Conservation (phyloP, 345 rosid species). For the Citrus unshiu region DNA sequence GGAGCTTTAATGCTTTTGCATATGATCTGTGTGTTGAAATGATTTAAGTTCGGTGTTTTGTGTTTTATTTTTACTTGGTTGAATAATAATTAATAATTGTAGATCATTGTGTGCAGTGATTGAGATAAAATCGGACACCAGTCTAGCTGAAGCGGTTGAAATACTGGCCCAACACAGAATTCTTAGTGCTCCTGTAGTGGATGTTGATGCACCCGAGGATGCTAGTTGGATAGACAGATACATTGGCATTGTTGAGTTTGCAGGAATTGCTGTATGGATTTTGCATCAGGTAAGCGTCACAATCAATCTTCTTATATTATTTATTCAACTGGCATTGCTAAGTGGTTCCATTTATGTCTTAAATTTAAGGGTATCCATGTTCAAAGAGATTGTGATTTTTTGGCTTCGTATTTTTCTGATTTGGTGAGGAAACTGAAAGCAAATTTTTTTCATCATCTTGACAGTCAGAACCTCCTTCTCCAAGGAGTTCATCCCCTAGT, state of each 20-base stretch:
- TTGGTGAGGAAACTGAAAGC: neutral
- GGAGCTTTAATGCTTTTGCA: slow-evolving; percentile 7
- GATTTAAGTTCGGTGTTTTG: neutral
- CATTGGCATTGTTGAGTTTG: slow-evolving; percentile 90
- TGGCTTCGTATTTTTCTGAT: neutral
- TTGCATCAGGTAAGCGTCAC: slow-evolving; percentile 69
- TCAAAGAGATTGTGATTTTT: neutral
- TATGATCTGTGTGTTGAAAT: neutral
- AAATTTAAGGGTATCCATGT: neutral
- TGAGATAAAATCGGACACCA: slow-evolving; percentile 80
- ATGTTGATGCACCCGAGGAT: slow-evolving; percentile 79
- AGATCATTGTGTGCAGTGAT: slow-evolving; percentile 39
- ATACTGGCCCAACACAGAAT: slow-evolving; percentile 61
- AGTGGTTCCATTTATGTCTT: neutral
- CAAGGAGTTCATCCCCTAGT: slow-evolving; percentile 56
- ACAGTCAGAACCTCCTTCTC: slow-evolving; percentile 95
- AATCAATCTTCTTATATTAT: neutral
- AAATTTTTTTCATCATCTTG: neutral
- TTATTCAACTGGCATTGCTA: neutral
- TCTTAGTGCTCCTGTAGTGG: slow-evolving; percentile 81
- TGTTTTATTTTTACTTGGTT: neutral
- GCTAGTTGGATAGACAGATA: slow-evolving; percentile 94
- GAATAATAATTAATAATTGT: neutral
- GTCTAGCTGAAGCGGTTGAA: slow-evolving; percentile 83
- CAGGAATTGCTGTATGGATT: slow-evolving; percentile 96